These are phyloP conservation scores for Paramyrothecium roridum DNA, from an alignment of 2,329 filamentous ascomycete species.

Conservation along the genomic window DNA sequence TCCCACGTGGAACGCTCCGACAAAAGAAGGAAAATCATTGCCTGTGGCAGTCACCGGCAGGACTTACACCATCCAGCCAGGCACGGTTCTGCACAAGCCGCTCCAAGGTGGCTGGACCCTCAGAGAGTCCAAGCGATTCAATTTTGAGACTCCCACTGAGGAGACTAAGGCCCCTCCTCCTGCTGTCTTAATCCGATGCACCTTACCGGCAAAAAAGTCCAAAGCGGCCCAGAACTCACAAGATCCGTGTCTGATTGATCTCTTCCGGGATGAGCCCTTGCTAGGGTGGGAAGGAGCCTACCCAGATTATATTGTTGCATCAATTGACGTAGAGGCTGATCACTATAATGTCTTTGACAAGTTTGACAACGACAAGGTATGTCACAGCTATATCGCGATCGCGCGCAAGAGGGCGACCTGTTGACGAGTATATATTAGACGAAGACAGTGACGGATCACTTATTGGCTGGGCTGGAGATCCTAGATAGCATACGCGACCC, in stretches of 20 bases:
- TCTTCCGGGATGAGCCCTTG: constrained; percentile 17
- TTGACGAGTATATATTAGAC: neutral
- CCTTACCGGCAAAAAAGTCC: constrained; percentile 2
- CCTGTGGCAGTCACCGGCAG: constrained; percentile 12
- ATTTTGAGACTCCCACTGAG: neutral
- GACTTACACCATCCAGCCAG: constrained; percentile 9
- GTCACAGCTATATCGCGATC: neutral
- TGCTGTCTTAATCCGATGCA: constrained; percentile 18
- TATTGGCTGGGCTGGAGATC: neutral
- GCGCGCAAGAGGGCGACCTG: too few species aligned
- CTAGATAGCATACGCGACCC: neutral
- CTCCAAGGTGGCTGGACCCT: constrained; percentile 12
- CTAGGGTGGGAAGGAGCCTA: constrained; percentile 23
- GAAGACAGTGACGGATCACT: neutral
- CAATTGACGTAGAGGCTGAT: constrained; percentile 20
- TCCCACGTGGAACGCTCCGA: constrained; percentile 17
- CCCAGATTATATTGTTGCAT: constrained; percentile 22
- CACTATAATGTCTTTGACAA: constrained; percentile 23
- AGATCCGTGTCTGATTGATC: constrained; percentile 17
- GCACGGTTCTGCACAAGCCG: constrained; percentile 16
- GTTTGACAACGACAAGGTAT: neutral
- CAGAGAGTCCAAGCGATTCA: constrained; percentile 4
- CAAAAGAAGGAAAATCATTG: constrained; percentile 5
- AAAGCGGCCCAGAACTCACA: constrained; percentile 2
- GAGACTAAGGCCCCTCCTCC: constrained; percentile 14